These are phyloP conservation scores for Xylaria sp. DNA, from an alignment of 2,329 filamentous ascomycete genomes.

Conservation along the genomic window DNA sequence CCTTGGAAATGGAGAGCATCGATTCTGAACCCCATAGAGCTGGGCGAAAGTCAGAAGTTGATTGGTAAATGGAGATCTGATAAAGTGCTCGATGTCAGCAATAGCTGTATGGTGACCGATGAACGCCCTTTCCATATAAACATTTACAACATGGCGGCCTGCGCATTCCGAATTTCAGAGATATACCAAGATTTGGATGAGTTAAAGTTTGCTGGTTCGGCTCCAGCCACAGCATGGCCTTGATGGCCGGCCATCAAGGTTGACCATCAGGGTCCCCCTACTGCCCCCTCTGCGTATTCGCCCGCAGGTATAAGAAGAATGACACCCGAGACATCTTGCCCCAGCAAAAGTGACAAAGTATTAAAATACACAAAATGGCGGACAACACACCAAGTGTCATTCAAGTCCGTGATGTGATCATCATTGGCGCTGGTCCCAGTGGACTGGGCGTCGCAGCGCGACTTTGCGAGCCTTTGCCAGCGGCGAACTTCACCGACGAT, in stretches of 20 bases:
- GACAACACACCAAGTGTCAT: conserved; percentile 33
- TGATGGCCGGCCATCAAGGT: conserved; percentile 30
- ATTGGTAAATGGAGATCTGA: not conserved
- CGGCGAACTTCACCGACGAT: conserved; percentile 83
- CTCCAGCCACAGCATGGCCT: not conserved
- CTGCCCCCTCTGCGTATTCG: not conserved
- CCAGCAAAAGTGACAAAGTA: conserved; percentile 10
- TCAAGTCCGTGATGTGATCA: conserved; percentile 72
- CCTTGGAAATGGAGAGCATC: not conserved
- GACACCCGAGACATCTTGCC: not conserved
- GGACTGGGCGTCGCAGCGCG: conserved; percentile 79
- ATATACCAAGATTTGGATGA: not conserved
- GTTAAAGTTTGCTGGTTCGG: not conserved
- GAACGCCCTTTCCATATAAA: not conserved
- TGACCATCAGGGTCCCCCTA: conserved; percentile 31
- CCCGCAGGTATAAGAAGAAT: conserved; percentile 15
- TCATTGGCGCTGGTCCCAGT: conserved; percentile 79
- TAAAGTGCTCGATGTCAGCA: not conserved
- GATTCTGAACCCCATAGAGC: not conserved
- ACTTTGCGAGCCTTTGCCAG: conserved; percentile 77
- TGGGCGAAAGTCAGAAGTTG: not conserved
- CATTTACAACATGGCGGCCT: not conserved
- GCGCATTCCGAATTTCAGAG: not conserved
- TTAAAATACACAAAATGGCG: conserved; percentile 32
- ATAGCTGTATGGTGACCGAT: not conserved